These are phyloP conservation scores for Coix lacrymajobi DNA, from an alignment of 176 grass and related monocot species.

Conservation along the genomic window DNA sequence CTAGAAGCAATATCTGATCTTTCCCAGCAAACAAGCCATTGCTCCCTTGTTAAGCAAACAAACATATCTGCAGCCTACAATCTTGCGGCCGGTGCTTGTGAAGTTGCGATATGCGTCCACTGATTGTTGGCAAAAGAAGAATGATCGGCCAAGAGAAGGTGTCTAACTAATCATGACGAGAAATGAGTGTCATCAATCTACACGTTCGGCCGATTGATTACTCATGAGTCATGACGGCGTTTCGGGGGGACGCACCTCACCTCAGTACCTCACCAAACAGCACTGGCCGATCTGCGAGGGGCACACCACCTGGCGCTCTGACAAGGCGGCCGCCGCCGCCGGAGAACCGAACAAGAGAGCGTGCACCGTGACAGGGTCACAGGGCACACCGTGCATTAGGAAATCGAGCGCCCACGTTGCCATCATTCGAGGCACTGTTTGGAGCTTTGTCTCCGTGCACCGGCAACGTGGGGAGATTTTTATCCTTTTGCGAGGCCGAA, in stretches of 20 bases:
- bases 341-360: neutral
- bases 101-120: neutral
- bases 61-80: neutral
- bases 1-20: neutral
- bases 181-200: neutral
- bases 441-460: constrained; percentile 23
- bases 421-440: neutral
- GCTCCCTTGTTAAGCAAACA: neutral
- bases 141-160: neutral
- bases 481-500: neutral
- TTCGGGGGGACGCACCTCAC: neutral
- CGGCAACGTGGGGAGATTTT: neutral
- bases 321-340: no score
- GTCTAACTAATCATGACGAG: neutral
- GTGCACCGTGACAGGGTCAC: constrained; percentile 1
- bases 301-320: constrained; percentile 6
- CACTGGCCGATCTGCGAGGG: neutral
- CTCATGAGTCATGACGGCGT: neutral
- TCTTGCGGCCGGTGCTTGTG: neutral
- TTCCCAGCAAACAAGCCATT: neutral
- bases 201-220: neutral
- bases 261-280: neutral
- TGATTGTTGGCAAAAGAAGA: neutral
- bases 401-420: constrained; percentile 14
- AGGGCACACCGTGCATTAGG: neutral